Base-by-base conservation (phyloP, 2,329 filamentous ascomycete genomes). In the Hypoxylon sp. region DNA sequence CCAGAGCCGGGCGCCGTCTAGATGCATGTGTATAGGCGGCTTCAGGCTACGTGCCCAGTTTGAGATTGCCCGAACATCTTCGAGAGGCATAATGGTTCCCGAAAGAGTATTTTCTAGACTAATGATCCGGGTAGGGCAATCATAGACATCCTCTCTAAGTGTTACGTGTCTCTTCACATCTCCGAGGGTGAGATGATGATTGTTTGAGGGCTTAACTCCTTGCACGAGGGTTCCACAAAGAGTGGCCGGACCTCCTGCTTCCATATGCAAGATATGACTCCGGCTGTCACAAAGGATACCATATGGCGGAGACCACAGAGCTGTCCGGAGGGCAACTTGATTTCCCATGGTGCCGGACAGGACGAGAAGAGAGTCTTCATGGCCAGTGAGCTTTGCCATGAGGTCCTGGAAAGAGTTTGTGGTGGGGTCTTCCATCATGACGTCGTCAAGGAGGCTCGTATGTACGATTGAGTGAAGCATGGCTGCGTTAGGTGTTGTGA, bases 301-400 rank as follows among this genome's bases (percentile, higher is more conserved):
- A 78, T 97, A 90, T 0, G 95, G 95, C 13, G 95, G 94, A 67
- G 93, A 91, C 0, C 85, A 87, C 13, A 98, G 85, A 66, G 96
- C 91, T 1, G 92, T 87, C 42, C 95, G 89, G 46, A 97, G 85
- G 0, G 92, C 91, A 17, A 98, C 84, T 79, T 97, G 94, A 81
- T 98, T 98, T 44, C 94, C 94, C 94, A 97, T 97, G 3, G 95
- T 97, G 2, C 95, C 95, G 0, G 93, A 96, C 66, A 97, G 85
- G 61, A 97, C 93, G 60, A 97, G 90, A 3, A 98, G 84, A 0
- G 88, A 92, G 6, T 89, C 89, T 75, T 94, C 91, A 74, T 97
- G 94, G 73, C 89, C 89, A 0, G 93, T 88, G 2, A 97, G 85
- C 33, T 86, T 78, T 17, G 94, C 93, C 49, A 97, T 86, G 78